These are phyloP conservation scores for Sarocladium brachiariae DNA, from an alignment of 2,329 filamentous ascomycete species.

Conservation along the genomic window DNA sequence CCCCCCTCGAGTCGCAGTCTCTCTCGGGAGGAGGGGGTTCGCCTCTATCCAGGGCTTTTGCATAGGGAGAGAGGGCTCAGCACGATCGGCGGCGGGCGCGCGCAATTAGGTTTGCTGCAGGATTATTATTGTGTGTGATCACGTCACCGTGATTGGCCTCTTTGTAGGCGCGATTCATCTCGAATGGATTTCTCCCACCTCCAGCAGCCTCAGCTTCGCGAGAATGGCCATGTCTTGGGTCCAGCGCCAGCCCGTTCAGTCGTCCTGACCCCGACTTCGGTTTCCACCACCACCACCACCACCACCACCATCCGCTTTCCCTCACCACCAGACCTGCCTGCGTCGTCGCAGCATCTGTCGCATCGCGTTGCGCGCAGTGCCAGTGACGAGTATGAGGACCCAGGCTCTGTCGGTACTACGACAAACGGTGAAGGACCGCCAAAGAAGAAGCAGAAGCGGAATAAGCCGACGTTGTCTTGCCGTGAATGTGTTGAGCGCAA, in stretches of 20 bases:
- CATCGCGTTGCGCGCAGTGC: background rate
- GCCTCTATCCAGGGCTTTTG: too few species aligned
- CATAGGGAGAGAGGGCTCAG: too few species aligned
- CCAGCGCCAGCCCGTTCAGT: background rate
- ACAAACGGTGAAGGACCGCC: slow-evolving; percentile 30
- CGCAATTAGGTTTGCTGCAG: too few species aligned
- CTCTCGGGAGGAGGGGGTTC: too few species aligned
- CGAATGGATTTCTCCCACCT: slow-evolving; percentile 4
- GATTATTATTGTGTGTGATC: too few species aligned
- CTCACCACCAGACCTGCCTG: slow-evolving; percentile 11
- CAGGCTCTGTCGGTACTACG: slow-evolving; percentile 14
- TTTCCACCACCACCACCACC: slow-evolving; percentile 4
- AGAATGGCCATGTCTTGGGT: slow-evolving; percentile 1
- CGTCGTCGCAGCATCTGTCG: slow-evolving; percentile 9
- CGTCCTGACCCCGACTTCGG: slow-evolving; percentile 8
- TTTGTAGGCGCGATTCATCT: background rate
- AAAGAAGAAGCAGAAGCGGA: slow-evolving; percentile 72
- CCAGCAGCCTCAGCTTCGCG: background rate
- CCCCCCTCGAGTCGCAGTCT: too few species aligned
- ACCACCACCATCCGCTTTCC: slow-evolving; percentile 2
- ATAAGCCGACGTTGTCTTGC: slow-evolving; percentile 76
- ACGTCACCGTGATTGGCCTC: background rate
- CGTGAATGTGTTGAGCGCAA: slow-evolving; percentile 76
- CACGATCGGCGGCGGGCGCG: too few species aligned
- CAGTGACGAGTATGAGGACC: slow-evolving; percentile 13